phyloP scores from a whole-genome alignment of 345 rosid genomes.

The Trapa incisa region DNA sequence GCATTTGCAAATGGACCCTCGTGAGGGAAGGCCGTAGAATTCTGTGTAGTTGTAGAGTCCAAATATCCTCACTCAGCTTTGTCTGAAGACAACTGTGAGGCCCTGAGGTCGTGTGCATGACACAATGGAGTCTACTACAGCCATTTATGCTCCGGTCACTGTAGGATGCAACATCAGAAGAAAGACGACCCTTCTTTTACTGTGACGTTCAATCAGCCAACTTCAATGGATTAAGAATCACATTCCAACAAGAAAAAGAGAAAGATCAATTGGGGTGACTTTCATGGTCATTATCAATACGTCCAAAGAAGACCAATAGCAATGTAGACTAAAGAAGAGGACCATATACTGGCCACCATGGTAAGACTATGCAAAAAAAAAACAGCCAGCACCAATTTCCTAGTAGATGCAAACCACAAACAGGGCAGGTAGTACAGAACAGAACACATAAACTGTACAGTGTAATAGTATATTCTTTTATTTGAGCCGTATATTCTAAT shows the following conservation, averaged over 20 bases:
- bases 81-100: conserved; percentile 10
- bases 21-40: conserved; percentile 3
- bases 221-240: conserved; percentile 2
- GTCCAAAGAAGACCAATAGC: neutral
- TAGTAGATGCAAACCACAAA: too few relatives aligned
- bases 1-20: neutral
- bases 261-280: neutral
- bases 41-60: neutral
- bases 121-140: conserved; percentile 63
- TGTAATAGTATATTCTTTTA: too few relatives aligned
- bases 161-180: conserved; percentile 54
- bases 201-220: conserved; percentile 29
- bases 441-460: too few relatives aligned
- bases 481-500: too few relatives aligned
- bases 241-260: neutral
- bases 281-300: neutral
- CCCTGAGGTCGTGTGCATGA: conserved; percentile 41
- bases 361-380: too few relatives aligned
- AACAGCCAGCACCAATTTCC: too few relatives aligned
- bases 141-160: conserved; percentile 62
- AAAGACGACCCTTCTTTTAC: conserved; percentile 30
- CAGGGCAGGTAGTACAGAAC: too few relatives aligned
- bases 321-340: neutral
- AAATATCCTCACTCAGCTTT: conserved; percentile 4
- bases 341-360: too few relatives aligned